Conservation (phyloP, 768 basidiomycete genomes). For the Auricularia sp. region DNA sequence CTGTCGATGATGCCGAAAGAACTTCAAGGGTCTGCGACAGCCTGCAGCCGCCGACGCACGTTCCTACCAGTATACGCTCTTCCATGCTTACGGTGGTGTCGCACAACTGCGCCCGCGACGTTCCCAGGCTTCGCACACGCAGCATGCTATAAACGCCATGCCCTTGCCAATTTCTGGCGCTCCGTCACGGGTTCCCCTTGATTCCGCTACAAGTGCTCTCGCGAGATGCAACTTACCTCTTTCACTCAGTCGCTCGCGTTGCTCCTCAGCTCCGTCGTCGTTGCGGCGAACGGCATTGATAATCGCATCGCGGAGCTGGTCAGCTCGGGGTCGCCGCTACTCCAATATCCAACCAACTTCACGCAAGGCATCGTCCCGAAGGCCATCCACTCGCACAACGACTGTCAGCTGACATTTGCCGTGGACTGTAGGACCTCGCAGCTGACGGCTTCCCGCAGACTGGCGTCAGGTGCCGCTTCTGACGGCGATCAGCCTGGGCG, state of each 20-base stretch:
- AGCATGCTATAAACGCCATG: too few relatives aligned
- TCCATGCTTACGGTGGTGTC: too few relatives aligned
- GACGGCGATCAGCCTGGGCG: conserved; percentile 38
- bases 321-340: conserved; percentile 27
- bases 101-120: too few relatives aligned
- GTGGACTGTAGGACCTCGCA: background rate
- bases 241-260: background rate
- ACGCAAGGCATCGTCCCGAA: conserved; percentile 33
- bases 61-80: too few relatives aligned
- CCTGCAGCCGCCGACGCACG: too few relatives aligned
- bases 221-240: too few relatives aligned
- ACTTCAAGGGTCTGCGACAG: too few relatives aligned
- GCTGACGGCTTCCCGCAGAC: conserved; percentile 22
- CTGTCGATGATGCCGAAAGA: too few relatives aligned
- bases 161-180: too few relatives aligned
- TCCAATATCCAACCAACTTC: conserved; percentile 38
- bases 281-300: conserved; percentile 7
- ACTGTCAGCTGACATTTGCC: conserved; percentile 27
- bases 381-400: conserved; percentile 32
- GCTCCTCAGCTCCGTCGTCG: background rate
- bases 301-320: conserved; percentile 19
- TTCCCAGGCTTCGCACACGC: too few relatives aligned
- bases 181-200: too few relatives aligned
- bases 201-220: too few relatives aligned
- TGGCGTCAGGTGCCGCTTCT: conserved; percentile 44